Evolutionary conservation across 2,329 filamentous ascomycete genomes (phyloP).

Genomic region (Beauveria caledonica): DNA sequence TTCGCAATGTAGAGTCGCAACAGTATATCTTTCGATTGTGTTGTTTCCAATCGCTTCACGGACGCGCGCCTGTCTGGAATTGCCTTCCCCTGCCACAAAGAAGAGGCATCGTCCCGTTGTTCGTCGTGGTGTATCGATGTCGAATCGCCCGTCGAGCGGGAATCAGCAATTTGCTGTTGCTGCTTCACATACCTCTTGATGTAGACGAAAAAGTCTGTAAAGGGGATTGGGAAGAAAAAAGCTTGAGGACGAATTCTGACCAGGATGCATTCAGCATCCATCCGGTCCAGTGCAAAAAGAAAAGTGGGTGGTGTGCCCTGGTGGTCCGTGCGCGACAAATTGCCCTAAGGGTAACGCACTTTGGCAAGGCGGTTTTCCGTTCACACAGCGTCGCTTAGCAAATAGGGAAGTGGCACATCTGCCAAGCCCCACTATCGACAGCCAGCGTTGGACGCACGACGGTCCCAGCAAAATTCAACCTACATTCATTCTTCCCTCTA

Average conservation of each 20-base stretch:
- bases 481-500: slow-evolving; percentile 18
- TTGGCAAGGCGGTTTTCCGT: neutral
- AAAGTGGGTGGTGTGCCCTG: slow-evolving; percentile 28
- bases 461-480: slow-evolving; percentile 4
- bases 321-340: slow-evolving; percentile 35
- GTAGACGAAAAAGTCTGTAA: slow-evolving; percentile 13
- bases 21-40: slow-evolving; percentile 3
- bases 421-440: slow-evolving; percentile 7
- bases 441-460: slow-evolving; percentile 18
- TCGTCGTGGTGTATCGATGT: slow-evolving; percentile 14
- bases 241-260: neutral
- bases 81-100: slow-evolving; percentile 53
- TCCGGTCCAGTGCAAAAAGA: slow-evolving; percentile 10
- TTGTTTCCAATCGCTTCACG: slow-evolving; percentile 1
- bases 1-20: neutral
- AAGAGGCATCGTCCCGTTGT: slow-evolving; percentile 34
- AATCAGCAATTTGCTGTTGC: slow-evolving; percentile 8
- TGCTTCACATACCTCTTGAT: slow-evolving; percentile 38
- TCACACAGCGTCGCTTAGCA: slow-evolving; percentile 1
- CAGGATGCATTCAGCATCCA: neutral
- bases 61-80: slow-evolving; percentile 34
- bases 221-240: slow-evolving; percentile 10
- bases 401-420: neutral
- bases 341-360: slow-evolving; percentile 30
- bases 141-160: slow-evolving; percentile 22